phyloP scores from a whole-genome alignment of 345 rosid species.

The Dipteronia dyeriana region DNA sequence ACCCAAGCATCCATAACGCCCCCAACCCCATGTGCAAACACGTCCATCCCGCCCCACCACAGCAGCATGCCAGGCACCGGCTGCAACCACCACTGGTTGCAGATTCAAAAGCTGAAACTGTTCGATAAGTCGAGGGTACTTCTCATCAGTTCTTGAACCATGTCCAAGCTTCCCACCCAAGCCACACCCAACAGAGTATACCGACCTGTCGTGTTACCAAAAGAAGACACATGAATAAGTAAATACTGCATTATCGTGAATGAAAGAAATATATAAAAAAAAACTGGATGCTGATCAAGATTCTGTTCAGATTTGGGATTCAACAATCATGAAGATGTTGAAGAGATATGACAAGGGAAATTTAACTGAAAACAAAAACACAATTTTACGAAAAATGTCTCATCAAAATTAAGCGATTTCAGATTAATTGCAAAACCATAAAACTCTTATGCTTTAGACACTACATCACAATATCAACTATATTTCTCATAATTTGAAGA shows the following conservation, averaged over 20 bases:
- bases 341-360: background rate
- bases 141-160: constrained; percentile 73
- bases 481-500: background rate
- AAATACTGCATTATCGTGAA: background rate
- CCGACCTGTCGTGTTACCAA: constrained; percentile 57
- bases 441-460: background rate
- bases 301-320: background rate
- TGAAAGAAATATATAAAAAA: too few species aligned
- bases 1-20: constrained; percentile 91
- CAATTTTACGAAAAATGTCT: background rate
- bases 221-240: constrained; percentile 15
- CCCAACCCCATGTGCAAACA: constrained; percentile 99
- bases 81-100: constrained; percentile 86
- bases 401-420: background rate
- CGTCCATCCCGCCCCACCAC: constrained; percentile 89
- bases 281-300: background rate
- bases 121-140: constrained; percentile 83
- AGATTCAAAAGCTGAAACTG: constrained; percentile 69
- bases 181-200: constrained; percentile 97
- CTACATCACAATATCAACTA: background rate
- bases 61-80: constrained; percentile 99
- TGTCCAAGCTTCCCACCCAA: constrained; percentile 99
- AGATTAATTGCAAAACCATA: background rate
- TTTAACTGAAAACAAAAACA: background rate
- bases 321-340: background rate